Evolutionary conservation across 2,329 filamentous ascomycete genomes (phyloP), one percentile per base, ranked within the genome.

Genomic region (Cordyceps cicadae): DNA sequence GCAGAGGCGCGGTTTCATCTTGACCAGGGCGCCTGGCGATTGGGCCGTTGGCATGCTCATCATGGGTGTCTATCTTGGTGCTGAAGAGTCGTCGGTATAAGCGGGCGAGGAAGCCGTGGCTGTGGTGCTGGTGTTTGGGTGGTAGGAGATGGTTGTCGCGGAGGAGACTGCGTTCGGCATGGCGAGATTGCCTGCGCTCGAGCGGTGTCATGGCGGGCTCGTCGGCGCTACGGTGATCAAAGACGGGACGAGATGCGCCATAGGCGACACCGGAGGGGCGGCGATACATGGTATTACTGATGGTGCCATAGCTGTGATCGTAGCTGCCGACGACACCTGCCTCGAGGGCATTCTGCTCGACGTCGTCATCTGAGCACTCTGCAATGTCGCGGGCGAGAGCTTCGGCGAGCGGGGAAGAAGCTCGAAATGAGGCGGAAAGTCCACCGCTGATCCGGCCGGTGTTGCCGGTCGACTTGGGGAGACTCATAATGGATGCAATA

Each of bases 211-310:
- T 72, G 54, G 75, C 69, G 3, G 78, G 74, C 53, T 81, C 78
- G 19, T 77, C 76, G 15, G 75, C 62, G 11, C 70, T 70, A 53
- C 79, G 77, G 5, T 85, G 84, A 29, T 90, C 81, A 62, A 95
- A 79, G 5, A 87, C 83, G 3, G 88, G 87, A 59, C 90, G 81
- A 1, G 85, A 81, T 26, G 87, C 87, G 14, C 87, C 88, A 62
- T 84, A 89, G 34, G 87, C 86, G 49, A 94, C 86, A 69, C 87
- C 88, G 66, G 86, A 89, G 1, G 91, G 90, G 51, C 91, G 83
- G 60, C 89, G 85, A 75, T 94, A 96, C 66, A 79, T 80, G 69
- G 73, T 77, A 29, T 43, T 60, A 19, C 41, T 50, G 43, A 54
- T 34, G 19, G 51, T 60, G 58, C 58, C 58, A 19, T 60, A 54